Evolutionary conservation across 768 basidiomycete species (phyloP).

Genomic region (Tricholoma furcatifolium): DNA sequence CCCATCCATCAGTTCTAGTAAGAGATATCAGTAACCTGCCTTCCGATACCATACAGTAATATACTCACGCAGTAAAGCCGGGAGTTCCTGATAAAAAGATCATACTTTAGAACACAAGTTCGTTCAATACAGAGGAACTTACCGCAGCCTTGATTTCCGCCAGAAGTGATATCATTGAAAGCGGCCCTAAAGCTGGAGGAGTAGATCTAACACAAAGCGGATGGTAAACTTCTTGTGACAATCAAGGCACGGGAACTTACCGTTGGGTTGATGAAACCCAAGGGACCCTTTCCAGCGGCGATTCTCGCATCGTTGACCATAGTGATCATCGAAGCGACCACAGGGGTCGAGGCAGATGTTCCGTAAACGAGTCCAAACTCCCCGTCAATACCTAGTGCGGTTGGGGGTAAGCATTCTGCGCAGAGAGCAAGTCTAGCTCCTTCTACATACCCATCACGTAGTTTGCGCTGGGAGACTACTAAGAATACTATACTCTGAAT

Average conservation of each 20-base stretch:
- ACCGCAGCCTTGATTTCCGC: constrained; percentile 41
- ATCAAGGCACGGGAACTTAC: constrained; percentile 19
- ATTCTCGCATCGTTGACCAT: constrained; percentile 55
- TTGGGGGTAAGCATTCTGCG: not conserved
- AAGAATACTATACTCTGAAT: not conserved
- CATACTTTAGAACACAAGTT: not conserved
- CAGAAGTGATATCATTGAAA: constrained; percentile 41
- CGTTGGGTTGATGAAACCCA: constrained; percentile 52
- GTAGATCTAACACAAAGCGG: constrained; percentile 30
- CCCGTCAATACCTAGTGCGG: constrained; percentile 34
- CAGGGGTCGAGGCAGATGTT: constrained; percentile 30
- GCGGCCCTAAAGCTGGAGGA: constrained; percentile 28
- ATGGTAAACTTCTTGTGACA: not conserved
- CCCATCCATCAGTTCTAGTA: constrained; percentile 36
- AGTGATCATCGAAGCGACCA: constrained; percentile 45
- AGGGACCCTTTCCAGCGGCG: constrained; percentile 35
- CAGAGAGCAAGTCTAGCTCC: not conserved
- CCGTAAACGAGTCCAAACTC: constrained; percentile 42
- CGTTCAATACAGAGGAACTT: constrained; percentile 2
- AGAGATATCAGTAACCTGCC: not conserved
- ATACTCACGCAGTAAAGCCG: constrained; percentile 33
- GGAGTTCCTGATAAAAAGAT: constrained; percentile 25
- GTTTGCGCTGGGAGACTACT: constrained; percentile 28
- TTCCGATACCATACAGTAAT: not conserved
- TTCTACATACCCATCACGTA: constrained; percentile 34